Base-by-base conservation (phyloP, 345 rosid species). In the Corchorus olitorius region DNA sequence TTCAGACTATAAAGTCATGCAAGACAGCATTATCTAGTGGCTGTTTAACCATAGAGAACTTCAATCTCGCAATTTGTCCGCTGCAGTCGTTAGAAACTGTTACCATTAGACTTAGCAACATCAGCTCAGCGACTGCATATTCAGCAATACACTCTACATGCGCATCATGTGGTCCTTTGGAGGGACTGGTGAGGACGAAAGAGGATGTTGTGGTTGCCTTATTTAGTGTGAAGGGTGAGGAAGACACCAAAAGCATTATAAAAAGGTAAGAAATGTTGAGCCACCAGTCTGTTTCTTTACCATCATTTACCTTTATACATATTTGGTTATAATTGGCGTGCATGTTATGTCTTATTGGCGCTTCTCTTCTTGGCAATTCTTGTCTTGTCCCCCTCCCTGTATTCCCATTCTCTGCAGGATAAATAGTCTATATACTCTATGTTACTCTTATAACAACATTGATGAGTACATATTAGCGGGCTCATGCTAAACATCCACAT, bases 51-150 rank as follows among this genome's bases (percentile, higher is more conserved):
- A 64, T 81, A 59, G 19, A 70, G 22, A 55, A 75, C 55, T 50
- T 74, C 58, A 20, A 65, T 64, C 79, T 78, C 67, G 27, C 53
- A 46, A 49, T 81, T 34, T 46, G 52, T 56, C 61, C 75, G n/a
- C 63, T 81, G 59, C 70, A 19, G 49, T 46, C 41, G 12, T 45
- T 1, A 14, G 45, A 55, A 41, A 6, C 60, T 55, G 68, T 81
- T 53, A 39, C 67, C 48, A 59, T 81, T 49, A 77, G 69, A 59
- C 74, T 81, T 78, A 37, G 39, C 70, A 81, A 81, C 76, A 37
- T 81, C 48, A 61, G 78, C 59, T 50, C 78, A 63, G 76, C 46
- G 63, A 78, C 79, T 17, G n/a, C 76, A 46, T 73, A 81, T 74
- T 78, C 79, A 55, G 48, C 66, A 15, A 81, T 78, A 69, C 76